A percentile compares a stretch with the other conserved stretches of the same genome.
Evolutionary conservation across 768 basidiomycete genomes (phyloP).

Genomic region (Mycena maculata): DNA sequence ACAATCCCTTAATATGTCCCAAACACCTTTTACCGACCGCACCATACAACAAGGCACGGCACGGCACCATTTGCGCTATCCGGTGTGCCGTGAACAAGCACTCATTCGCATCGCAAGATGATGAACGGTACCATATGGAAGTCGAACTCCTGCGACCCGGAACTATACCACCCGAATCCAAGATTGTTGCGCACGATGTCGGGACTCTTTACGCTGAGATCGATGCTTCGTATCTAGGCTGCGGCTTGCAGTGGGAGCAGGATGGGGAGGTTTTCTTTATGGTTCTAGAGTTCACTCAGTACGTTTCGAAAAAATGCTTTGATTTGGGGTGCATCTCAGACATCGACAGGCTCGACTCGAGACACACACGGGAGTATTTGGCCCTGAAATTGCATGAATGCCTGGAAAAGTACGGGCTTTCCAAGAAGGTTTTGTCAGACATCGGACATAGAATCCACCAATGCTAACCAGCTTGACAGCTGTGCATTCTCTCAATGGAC

Average conservation of each 20-base stretch:
- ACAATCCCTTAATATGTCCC: too few species aligned
- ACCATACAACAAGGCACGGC: slow-evolving; percentile 25
- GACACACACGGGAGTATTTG: slow-evolving; percentile 31
- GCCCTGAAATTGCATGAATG: slow-evolving; percentile 22
- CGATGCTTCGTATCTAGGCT: slow-evolving; percentile 13
- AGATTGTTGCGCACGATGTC: slow-evolving; percentile 30
- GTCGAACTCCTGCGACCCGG: slow-evolving; percentile 37
- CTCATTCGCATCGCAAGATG: slow-evolving; percentile 33
- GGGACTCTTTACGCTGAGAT: slow-evolving; percentile 18
- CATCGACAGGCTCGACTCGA: slow-evolving; percentile 21
- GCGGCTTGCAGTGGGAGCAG: too few species aligned
- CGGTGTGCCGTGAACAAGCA: slow-evolving; percentile 30
- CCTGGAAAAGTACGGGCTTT: too few species aligned
- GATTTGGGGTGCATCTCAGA: slow-evolving; percentile 18
- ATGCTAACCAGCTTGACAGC: background rate
- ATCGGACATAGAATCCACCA: background rate
- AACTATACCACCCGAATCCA: slow-evolving; percentile 30
- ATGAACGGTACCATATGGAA: slow-evolving; percentile 31
- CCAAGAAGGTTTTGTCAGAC: background rate
- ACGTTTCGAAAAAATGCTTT: too few species aligned
- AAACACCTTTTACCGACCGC: too few species aligned
- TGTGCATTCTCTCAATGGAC: background rate
- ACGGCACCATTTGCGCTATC: slow-evolving; percentile 34
- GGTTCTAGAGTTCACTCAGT: too few species aligned
- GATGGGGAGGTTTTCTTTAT: too few species aligned